These are phyloP conservation scores for Nakazawaea peltata DNA, from an alignment of 805 yeast species.

Conservation along the genomic window DNA sequence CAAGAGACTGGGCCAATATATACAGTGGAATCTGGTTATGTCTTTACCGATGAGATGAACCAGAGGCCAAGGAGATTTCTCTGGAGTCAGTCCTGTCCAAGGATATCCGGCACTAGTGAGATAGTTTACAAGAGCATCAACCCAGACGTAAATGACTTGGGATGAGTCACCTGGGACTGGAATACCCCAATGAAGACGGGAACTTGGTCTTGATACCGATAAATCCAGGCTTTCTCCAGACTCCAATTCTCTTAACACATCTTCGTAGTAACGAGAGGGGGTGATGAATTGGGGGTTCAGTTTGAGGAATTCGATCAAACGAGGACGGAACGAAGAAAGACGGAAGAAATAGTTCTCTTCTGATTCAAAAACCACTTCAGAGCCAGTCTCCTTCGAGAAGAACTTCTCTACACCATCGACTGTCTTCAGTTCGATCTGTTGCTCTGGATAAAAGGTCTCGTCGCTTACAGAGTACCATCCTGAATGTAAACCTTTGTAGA, in stretches of 20 bases:
- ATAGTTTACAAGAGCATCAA: constrained; percentile 88
- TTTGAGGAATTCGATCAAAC: constrained; percentile 41
- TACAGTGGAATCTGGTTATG: constrained; percentile 78
- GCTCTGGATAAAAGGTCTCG: constrained; percentile 86
- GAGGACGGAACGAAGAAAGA: constrained; percentile 50
- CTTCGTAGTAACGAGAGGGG: constrained; percentile 50
- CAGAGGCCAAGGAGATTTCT: constrained; percentile 27
- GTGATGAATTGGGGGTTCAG: constrained; percentile 50
- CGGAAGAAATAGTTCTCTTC: constrained; percentile 87
- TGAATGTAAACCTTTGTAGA: constrained; percentile 74
- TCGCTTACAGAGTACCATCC: constrained; percentile 97
- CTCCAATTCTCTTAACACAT: constrained; percentile 52
- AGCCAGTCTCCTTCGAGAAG: constrained; percentile 61
- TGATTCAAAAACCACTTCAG: constrained; percentile 63
- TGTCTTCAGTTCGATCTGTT: constrained; percentile 46
- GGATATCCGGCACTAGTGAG: constrained; percentile 66
- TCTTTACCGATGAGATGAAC: constrained; percentile 90
- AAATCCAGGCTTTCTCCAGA: constrained; percentile 48
- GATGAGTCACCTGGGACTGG: constrained; percentile 72
- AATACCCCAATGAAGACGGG: constrained; percentile 83
- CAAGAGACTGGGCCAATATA: constrained; percentile 90
- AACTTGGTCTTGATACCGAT: constrained; percentile 79
- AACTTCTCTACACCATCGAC: constrained; percentile 24
- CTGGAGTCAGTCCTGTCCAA: constrained; percentile 11
- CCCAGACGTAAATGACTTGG: constrained; percentile 92